These are phyloP conservation scores for Meyerozyma smithsonii DNA, from an alignment of 1,139 yeast species.

Conservation along the genomic window DNA sequence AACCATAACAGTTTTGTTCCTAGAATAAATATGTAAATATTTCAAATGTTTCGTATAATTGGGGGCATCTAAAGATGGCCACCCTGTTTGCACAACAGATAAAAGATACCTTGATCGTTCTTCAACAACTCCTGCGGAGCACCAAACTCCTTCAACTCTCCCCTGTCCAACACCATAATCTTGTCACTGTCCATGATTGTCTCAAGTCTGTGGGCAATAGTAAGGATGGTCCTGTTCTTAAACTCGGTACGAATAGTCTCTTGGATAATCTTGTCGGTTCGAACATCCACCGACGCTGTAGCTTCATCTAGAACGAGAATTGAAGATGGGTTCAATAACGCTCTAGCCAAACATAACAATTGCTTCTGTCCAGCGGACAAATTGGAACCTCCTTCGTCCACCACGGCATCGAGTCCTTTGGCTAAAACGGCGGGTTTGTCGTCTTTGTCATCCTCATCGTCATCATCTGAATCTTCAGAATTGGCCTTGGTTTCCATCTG, in stretches of 20 bases:
- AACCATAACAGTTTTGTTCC: background rate
- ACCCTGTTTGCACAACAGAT: constrained; percentile 30
- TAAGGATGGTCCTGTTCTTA: constrained; percentile 29
- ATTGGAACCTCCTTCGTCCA: constrained; percentile 32
- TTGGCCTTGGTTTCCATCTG: constrained; percentile 26
- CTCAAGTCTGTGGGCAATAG: constrained; percentile 35
- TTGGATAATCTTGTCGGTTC: constrained; percentile 33
- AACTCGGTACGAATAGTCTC: constrained; percentile 29
- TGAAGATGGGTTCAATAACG: constrained; percentile 28
- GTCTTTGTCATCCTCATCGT: constrained; percentile 14
- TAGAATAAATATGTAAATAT: background rate
- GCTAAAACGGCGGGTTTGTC: constrained; percentile 11
- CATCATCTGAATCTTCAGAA: constrained; percentile 15
- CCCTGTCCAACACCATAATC: constrained; percentile 28
- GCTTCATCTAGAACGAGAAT: constrained; percentile 35
- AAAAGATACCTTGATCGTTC: constrained; percentile 22
- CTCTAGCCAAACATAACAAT: constrained; percentile 34
- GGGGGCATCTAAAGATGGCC: constrained; percentile 15
- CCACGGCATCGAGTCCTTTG: constrained; percentile 16
- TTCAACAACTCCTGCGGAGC: constrained; percentile 24
- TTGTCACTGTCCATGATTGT: constrained; percentile 33
- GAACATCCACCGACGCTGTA: constrained; percentile 35
- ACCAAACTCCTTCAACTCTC: constrained; percentile 29
- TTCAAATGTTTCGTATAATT: background rate
- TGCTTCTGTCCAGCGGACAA: constrained; percentile 36